A percentile compares a stretch with the other conserved stretches of the same genome.
Conservation (phyloP, 306 rosid genomes). For the Dalbergia cochinchinensis region DNA sequence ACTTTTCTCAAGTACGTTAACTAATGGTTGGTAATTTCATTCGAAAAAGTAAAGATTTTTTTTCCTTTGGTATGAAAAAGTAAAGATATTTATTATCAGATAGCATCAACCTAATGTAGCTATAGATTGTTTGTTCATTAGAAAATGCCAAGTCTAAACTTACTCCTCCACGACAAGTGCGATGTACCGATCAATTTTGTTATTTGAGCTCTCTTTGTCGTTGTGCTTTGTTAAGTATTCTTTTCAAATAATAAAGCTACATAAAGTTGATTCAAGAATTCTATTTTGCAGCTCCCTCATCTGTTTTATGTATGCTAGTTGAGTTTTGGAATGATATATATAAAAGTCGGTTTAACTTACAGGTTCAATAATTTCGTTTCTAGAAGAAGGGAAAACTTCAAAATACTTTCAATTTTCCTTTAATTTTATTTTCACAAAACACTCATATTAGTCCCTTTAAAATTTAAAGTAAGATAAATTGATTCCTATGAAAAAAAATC, state of each 20-base stretch:
- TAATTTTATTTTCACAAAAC: neutral
- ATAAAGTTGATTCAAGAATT: neutral
- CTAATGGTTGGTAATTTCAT: neutral
- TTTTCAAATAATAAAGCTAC: neutral
- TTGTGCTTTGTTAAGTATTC: neutral
- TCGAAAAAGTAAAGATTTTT: neutral
- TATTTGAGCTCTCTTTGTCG: neutral
- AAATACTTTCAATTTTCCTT: neutral
- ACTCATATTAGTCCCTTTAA: no score
- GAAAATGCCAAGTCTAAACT: neutral
- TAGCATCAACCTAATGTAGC: neutral
- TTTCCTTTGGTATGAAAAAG: no score
- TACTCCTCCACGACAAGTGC: neutral
- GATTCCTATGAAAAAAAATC: no score
- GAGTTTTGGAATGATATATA: neutral
- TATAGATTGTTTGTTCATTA: neutral
- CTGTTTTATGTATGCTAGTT: neutral
- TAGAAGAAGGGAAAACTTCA: conserved; percentile 42
- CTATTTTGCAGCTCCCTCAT: neutral
- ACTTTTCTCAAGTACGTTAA: neutral
- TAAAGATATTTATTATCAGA: conserved; percentile 3
- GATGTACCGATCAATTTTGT: conserved; percentile 1
- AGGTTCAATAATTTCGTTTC: conserved; percentile 22
- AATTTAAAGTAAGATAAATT: no score
- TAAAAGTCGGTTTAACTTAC: neutral